A percentile compares a stretch with the other conserved stretches of the same genome.
Conservation (phyloP, 2,329 filamentous ascomycete species). For the Fusarium sp. region DNA sequence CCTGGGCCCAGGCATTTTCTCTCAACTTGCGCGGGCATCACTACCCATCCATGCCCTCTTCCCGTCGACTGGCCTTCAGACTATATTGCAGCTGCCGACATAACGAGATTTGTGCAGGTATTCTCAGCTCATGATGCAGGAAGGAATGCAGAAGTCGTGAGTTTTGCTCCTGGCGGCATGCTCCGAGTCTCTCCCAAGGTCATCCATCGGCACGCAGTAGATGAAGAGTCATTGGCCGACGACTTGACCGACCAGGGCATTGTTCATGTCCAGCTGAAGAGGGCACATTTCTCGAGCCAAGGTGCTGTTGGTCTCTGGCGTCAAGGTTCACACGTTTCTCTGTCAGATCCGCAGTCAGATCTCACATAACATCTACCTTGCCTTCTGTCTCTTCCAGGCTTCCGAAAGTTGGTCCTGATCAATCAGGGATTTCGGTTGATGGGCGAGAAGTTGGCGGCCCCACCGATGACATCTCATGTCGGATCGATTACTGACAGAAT, state of each 20-base stretch:
- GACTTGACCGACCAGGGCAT: background rate
- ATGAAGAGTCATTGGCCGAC: background rate
- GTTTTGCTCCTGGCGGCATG: background rate
- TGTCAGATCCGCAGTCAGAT: constrained; percentile 35
- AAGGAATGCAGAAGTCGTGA: background rate
- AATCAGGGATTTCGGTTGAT: constrained; percentile 17
- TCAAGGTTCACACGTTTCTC: background rate
- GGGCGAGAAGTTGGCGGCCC: constrained; percentile 24
- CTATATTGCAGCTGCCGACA: constrained; percentile 17
- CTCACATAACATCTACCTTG: constrained; percentile 30
- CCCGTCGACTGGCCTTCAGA: constrained; percentile 7
- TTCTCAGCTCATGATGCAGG: background rate
- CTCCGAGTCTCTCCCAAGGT: background rate
- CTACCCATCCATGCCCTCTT: background rate
- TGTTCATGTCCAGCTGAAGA: background rate
- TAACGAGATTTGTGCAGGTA: constrained; percentile 9
- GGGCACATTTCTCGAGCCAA: background rate
- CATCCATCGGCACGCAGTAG: background rate
- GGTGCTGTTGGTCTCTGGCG: background rate
- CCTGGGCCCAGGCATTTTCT: background rate
- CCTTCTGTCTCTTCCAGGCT: constrained; percentile 21
- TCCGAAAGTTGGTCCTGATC: constrained; percentile 9
- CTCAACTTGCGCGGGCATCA: background rate
- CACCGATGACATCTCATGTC: constrained; percentile 25
- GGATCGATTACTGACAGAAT: constrained; percentile 16